A percentile compares a stretch with the other conserved stretches of the same genome.
phyloP scores from a whole-genome alignment of 2,329 filamentous ascomycete genomes.

The Penicillium vulpinum region DNA sequence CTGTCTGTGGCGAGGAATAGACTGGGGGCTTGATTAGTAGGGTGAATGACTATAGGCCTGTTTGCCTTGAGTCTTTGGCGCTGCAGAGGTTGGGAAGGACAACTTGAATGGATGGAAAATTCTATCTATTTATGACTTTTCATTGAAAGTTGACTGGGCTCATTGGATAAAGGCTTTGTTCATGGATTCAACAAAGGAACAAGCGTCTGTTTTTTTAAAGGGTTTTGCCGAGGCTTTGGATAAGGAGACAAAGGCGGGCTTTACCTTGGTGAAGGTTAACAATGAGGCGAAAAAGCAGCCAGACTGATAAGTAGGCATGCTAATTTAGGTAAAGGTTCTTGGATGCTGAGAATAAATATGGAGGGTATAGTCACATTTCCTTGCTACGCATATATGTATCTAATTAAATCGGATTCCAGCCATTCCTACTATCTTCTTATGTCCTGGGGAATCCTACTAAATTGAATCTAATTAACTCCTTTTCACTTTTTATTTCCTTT shows the following conservation, averaged over 20 bases:
- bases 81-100: neutral
- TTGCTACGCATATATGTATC: neutral
- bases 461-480: neutral
- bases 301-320: neutral
- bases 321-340: neutral
- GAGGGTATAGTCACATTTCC: neutral
- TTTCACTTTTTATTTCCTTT: neutral
- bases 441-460: too few species aligned
- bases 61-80: neutral
- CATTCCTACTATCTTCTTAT: neutral
- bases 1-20: neutral
- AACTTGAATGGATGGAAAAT: neutral
- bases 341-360: neutral
- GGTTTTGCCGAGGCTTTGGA: neutral
- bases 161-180: neutral
- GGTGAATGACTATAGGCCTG: neutral
- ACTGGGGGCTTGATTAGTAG: neutral
- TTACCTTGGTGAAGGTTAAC: neutral
- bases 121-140: neutral
- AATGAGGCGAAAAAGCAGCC: neutral
- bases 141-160: too few species aligned
- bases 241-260: neutral
- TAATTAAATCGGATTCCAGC: neutral
- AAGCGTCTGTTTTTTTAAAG: too few species aligned
- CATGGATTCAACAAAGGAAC: neutral